Conservation (phyloP, 2,329 filamentous ascomycete species). For the Fusarium tjaetaba region DNA sequence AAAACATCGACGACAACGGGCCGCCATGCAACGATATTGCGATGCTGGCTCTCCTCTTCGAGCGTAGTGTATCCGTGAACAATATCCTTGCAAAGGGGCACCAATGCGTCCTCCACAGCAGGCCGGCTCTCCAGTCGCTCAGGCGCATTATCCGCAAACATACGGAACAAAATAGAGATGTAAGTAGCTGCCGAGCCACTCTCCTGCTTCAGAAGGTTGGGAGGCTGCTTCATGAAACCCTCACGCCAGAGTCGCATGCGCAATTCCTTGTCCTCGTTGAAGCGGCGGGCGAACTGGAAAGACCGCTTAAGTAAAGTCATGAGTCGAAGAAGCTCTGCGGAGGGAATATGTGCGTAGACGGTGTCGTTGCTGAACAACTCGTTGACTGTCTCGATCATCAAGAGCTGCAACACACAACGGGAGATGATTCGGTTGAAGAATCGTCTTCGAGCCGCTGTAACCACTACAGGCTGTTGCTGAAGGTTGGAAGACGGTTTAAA, state of each 20-base stretch:
- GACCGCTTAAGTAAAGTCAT: constrained; percentile 96
- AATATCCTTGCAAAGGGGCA: constrained; percentile 95
- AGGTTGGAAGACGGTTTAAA: constrained; percentile 81
- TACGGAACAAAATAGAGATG: constrained; percentile 92
- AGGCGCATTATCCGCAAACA: constrained; percentile 91
- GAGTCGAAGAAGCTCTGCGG: constrained; percentile 84
- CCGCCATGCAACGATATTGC: constrained; percentile 96
- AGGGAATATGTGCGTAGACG: constrained; percentile 94
- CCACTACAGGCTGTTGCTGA: constrained; percentile 89
- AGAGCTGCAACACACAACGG: constrained; percentile 93
- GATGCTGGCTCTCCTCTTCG: constrained; percentile 95
- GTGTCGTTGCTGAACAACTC: constrained; percentile 98
- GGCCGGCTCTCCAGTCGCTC: constrained; percentile 82
- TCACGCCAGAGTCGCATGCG: constrained; percentile 95
- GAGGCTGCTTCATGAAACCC: constrained; percentile 99
- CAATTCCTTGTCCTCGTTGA: constrained; percentile 97
- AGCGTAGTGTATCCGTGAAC: constrained; percentile 84
- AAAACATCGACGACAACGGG: constrained; percentile 97
- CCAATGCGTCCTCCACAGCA: constrained; percentile 89
- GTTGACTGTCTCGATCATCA: constrained; percentile 99
- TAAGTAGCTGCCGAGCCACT: constrained; percentile 93
- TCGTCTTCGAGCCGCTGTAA: constrained; percentile 89
- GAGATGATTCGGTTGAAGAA: constrained; percentile 99
- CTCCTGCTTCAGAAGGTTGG: constrained; percentile 97
- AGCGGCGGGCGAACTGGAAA: constrained; percentile 95